These are phyloP conservation scores for Heliocybe sulcata DNA, from an alignment of 1,284 basidiomycete genomes.

Conservation along the genomic window DNA sequence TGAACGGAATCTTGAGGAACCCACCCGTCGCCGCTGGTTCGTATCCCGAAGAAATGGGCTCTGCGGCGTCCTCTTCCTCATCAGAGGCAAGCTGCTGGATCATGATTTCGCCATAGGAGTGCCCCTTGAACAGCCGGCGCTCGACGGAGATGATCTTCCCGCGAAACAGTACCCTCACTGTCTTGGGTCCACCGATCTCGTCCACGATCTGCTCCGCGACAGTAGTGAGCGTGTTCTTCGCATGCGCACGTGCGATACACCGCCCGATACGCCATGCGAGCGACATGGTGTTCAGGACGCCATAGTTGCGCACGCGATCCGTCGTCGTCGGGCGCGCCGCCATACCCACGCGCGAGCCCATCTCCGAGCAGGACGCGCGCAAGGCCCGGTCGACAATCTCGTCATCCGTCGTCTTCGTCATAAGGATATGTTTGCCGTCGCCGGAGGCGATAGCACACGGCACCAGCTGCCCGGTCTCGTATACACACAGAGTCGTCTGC, in stretches of 20 bases:
- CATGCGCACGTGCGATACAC: constrained; percentile 6
- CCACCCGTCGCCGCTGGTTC: not conserved
- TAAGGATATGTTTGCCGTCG: constrained; percentile 7
- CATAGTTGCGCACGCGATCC: constrained; percentile 2
- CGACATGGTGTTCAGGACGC: constrained; percentile 8
- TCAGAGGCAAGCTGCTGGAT: constrained; percentile 2
- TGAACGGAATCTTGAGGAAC: constrained; percentile 23
- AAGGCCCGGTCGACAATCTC: constrained; percentile 8
- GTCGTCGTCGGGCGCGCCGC: not conserved
- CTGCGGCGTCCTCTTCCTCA: not conserved
- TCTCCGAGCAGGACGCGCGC: constrained; percentile 8
- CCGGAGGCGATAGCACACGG: constrained; percentile 7
- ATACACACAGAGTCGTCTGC: constrained; percentile 8
- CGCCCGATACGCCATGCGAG: constrained; percentile 10
- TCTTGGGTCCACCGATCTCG: constrained; percentile 6
- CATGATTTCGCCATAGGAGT: constrained; percentile 7
- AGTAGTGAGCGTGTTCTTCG: constrained; percentile 4
- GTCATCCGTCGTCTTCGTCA: constrained; percentile 6
- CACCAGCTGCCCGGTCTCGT: constrained; percentile 3
- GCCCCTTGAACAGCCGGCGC: constrained; percentile 6
- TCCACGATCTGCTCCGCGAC: constrained; percentile 9
- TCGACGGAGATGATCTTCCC: constrained; percentile 9
- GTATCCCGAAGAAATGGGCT: not conserved
- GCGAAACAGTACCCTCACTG: constrained; percentile 7
- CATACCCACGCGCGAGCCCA: constrained; percentile 7